Percentiles rank a stretch among this genome's conserved stretches.
These are phyloP conservation scores for Camillea tinctor DNA, from an alignment of 2,329 filamentous ascomycete genomes.

Conservation along the genomic window DNA sequence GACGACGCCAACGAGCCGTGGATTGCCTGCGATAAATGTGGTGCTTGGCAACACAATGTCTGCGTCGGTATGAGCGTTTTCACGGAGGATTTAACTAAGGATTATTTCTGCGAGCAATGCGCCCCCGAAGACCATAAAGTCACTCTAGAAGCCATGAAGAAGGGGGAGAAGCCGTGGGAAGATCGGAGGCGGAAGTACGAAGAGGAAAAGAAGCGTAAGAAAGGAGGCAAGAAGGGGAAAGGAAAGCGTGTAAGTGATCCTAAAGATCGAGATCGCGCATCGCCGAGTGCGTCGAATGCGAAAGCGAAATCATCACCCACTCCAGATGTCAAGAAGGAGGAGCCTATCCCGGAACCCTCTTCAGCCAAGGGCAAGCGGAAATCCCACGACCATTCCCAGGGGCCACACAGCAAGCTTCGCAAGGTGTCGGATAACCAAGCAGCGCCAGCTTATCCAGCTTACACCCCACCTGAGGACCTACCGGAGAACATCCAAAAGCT, in stretches of 20 bases:
- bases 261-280: slow-evolving; percentile 52
- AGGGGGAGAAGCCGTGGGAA: slow-evolving; percentile 87
- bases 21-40: slow-evolving; percentile 93
- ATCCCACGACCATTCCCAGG: slow-evolving; percentile 55
- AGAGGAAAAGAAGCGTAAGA: slow-evolving; percentile 59
- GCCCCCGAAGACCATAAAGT: slow-evolving; percentile 78
- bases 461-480: slow-evolving; percentile 52
- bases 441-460: slow-evolving; percentile 38
- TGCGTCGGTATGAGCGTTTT: slow-evolving; percentile 85
- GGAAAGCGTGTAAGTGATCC: slow-evolving; percentile 65
- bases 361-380: slow-evolving; percentile 55
- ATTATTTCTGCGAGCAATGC: slow-evolving; percentile 93
- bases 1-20: slow-evolving; percentile 82
- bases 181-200: slow-evolving; percentile 62
- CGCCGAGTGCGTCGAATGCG: slow-evolving; percentile 39
- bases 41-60: slow-evolving; percentile 95
- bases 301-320: slow-evolving; percentile 39
- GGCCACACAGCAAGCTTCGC: slow-evolving; percentile 47
- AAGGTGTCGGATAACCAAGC: slow-evolving; percentile 54
- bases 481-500: slow-evolving; percentile 53
- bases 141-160: slow-evolving; percentile 73
- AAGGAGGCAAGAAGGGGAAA: slow-evolving; percentile 62
- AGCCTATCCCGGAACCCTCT: slow-evolving; percentile 39
- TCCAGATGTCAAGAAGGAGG: slow-evolving; percentile 46
- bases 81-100: slow-evolving; percentile 72